phyloP scores from a whole-genome alignment of 345 rosid genomes.

The Brassica cretica region DNA sequence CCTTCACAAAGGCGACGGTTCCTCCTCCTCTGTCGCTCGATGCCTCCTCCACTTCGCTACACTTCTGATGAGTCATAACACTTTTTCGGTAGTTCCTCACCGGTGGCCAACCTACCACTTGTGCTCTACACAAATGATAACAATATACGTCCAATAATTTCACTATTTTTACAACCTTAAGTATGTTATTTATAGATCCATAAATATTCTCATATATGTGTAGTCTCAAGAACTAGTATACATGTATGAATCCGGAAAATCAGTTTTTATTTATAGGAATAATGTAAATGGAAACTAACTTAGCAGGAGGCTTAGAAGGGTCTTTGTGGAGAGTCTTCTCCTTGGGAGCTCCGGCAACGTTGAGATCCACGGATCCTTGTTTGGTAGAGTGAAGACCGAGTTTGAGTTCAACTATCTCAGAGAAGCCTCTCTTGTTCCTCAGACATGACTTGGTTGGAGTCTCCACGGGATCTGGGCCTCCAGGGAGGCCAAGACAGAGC shows the following conservation, averaged over 20 bases:
- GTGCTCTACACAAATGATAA: constrained; percentile 53
- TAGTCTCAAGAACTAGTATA: background rate
- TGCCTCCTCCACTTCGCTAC: constrained; percentile 41
- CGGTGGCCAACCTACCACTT: constrained; percentile 97
- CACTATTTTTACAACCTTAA: background rate
- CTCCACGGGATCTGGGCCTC: constrained; percentile 32
- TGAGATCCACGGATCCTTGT: constrained; percentile 34
- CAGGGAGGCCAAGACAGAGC: constrained; percentile 76
- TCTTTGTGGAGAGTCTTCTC: constrained; percentile 38
- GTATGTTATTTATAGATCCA: background rate
- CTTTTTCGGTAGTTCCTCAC: constrained; percentile 86
- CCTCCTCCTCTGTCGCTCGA: constrained; percentile 29
- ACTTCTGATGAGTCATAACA: constrained; percentile 61
- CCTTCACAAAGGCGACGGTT: constrained; percentile 67
- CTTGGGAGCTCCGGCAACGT: constrained; percentile 10
- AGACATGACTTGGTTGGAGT: constrained; percentile 25
- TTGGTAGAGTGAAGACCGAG: constrained; percentile 51
- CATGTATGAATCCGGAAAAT: background rate
- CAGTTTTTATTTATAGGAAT: background rate
- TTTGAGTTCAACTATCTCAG: constrained; percentile 69
- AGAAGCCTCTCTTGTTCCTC: constrained; percentile 67
- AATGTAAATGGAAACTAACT: constrained; percentile 45
- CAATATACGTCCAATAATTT: background rate
- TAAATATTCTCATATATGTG: background rate
- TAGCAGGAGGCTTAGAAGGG: constrained; percentile 62